Conservation (phyloP, 2,329 filamentous ascomycete species). For the Madurella fahalii region DNA sequence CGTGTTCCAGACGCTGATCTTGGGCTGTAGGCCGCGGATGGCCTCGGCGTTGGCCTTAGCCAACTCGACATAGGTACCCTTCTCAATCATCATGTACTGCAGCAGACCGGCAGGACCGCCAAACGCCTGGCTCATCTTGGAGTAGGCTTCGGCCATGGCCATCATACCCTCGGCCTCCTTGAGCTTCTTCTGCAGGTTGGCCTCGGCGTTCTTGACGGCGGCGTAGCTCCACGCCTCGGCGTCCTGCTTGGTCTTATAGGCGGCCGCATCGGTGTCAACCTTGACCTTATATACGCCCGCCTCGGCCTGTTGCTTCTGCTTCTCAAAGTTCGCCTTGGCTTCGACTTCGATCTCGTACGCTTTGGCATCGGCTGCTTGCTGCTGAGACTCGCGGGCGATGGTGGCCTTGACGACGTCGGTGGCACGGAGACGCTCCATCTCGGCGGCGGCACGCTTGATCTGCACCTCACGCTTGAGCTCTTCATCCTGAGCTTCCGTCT, state of each 20-base stretch:
- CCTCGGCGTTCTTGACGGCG: conserved; percentile 49
- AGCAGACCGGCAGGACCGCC: conserved; percentile 75
- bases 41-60: conserved; percentile 74
- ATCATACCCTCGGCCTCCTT: conserved; percentile 72
- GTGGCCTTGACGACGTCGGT: conserved; percentile 73
- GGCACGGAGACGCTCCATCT: conserved; percentile 75
- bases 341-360: conserved; percentile 64
- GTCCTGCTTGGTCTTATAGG: conserved; percentile 45
- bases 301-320: conserved; percentile 50
- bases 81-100: conserved; percentile 85
- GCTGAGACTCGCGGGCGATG: conserved; percentile 62
- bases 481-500: conserved; percentile 71
- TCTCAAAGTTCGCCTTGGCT: conserved; percentile 52
- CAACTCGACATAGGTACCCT: conserved; percentile 71
- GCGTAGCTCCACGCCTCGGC: conserved; percentile 39
- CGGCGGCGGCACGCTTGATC: conserved; percentile 70
- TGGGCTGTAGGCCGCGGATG: conserved; percentile 73
- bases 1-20: conserved; percentile 90
- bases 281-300: conserved; percentile 48
- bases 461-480: conserved; percentile 77
- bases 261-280: conserved; percentile 45
- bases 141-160: conserved; percentile 79
- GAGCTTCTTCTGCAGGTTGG: conserved; percentile 50
- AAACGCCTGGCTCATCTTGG: conserved; percentile 64
- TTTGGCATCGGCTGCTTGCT: conserved; percentile 62